Evolutionary conservation across 495 filamentous ascomycete species (phyloP).

Genomic region (Rhypophila decipiens): DNA sequence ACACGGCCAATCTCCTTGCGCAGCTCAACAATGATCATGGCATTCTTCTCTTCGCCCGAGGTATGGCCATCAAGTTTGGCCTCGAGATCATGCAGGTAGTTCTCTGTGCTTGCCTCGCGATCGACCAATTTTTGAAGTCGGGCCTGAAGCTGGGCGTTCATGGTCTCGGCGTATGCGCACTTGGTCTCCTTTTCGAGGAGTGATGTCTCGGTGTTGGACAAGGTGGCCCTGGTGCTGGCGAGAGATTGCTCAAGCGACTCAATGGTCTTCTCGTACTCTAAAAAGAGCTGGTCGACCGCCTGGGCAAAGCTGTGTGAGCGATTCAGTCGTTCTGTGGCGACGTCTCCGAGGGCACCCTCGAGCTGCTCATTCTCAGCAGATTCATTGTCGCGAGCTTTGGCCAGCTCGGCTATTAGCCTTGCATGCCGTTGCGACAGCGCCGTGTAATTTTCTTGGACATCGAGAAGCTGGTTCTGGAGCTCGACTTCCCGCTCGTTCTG

Average conservation of each 20-base stretch:
- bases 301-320: constrained; percentile 91
- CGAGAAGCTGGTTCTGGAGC: constrained; percentile 88
- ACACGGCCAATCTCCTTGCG: constrained; percentile 87
- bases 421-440: constrained; percentile 87
- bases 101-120: constrained; percentile 81
- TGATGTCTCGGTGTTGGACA: constrained; percentile 76
- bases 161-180: constrained; percentile 83
- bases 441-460: constrained; percentile 91
- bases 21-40: constrained; percentile 74
- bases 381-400: constrained; percentile 69
- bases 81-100: constrained; percentile 87
- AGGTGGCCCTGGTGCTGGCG: constrained; percentile 76
- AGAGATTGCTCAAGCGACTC: constrained; percentile 88
- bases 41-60: constrained; percentile 87
- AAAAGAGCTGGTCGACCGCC: constrained; percentile 89
- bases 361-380: constrained; percentile 41
- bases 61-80: constrained; percentile 81
- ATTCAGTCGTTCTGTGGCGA: constrained; percentile 81
- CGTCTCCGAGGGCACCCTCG: constrained; percentile 60
- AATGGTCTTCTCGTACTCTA: constrained; percentile 99
- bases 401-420: constrained; percentile 89
- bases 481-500: constrained; percentile 81
- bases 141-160: constrained; percentile 81
- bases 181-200: constrained; percentile 91
- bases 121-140: constrained; percentile 86